Base-by-base conservation (phyloP, 371 early-diverging fungal species). In the Mortierella sp. region DNA sequence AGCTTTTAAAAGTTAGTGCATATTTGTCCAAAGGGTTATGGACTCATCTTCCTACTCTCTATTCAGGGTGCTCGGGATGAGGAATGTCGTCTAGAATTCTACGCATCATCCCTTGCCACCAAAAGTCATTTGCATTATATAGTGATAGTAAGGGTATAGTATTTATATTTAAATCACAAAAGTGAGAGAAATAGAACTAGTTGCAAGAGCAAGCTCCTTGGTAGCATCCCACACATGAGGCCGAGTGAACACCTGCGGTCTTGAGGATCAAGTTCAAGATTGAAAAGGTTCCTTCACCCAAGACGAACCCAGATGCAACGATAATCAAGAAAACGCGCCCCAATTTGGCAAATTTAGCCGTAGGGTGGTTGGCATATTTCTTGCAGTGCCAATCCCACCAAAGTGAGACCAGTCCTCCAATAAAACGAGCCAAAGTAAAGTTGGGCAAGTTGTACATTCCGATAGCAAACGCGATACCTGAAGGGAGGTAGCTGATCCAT, bases 401-500 rank as follows among this genome's bases (percentile, higher is more conserved):
- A 23, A 86, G 42, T 0, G 84, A 84, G 2, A 85, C 70, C 8
- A 91, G 61, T 6, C 93, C 93, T 26, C 95, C 95, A 19, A 92
- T 84, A 1, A 92, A 89, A 2, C 95, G 88, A 29, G 93, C 92
- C 51, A 93, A 70, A 2, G 93, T 93, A 62, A 93, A 94, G 66
- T 89, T 91, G 19, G 95, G 95, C 19, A 94, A 89, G 80, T 93
- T 94, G 78, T 93, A 94, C 79, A 94, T 94, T 23, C 95, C 95
- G 42, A 94, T 92, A 13, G 95, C 94, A 85, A 94, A 94, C 1
- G 94, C 94, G 37, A 93, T 93, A 0, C 93, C 94, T 40, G 90
- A 90, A 8, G 93, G 93, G 62, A 92, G 83, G 73, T 83, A 89
- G 1, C 70, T 75, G 15, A 83, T 53, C 85, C 85, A 86, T 6